Percentiles rank a stretch among this genome's conserved stretches.
These are phyloP conservation scores for Lactifluus echinatus DNA, from an alignment of 768 basidiomycete species.

Conservation along the genomic window DNA sequence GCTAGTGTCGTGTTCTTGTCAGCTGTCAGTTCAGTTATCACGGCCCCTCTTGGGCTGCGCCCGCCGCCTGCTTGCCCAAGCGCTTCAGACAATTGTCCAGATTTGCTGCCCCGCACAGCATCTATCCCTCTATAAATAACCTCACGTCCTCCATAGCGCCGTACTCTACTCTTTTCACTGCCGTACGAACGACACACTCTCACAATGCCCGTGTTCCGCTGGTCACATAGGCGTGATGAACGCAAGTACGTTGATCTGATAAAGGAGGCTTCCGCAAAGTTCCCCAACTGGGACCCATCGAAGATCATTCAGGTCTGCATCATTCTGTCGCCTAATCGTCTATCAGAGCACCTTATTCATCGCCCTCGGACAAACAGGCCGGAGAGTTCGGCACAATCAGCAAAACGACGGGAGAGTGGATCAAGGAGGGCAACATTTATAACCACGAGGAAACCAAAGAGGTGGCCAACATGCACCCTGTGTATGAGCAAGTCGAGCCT, in stretches of 20 bases:
- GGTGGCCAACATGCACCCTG: not conserved
- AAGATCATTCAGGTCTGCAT: not conserved
- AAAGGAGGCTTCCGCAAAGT: not conserved
- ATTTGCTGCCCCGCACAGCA: not conserved
- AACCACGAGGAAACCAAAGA: not conserved
- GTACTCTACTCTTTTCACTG: too few species aligned
- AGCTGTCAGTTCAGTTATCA: too few species aligned
- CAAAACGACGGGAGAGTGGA: not conserved
- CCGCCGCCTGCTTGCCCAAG: too few species aligned
- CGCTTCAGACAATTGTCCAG: not conserved
- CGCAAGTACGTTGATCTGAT: conserved; percentile 14
- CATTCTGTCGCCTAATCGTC: not conserved
- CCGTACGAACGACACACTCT: not conserved
- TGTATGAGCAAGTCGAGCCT: not conserved
- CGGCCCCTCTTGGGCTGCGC: not conserved
- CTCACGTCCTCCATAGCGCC: not conserved
- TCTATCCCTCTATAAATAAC: not conserved
- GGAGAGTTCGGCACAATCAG: conserved; percentile 8
- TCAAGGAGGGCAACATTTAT: conserved; percentile 13
- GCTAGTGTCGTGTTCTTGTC: too few species aligned
- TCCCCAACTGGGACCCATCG: conserved; percentile 8
- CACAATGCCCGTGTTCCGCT: conserved; percentile 2
- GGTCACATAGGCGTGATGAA: not conserved
- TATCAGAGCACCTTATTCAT: not conserved
- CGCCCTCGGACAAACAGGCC: not conserved